phyloP scores from a whole-genome alignment of 208 protist genomes.

The Trypanosomatidae sp. region DNA sequence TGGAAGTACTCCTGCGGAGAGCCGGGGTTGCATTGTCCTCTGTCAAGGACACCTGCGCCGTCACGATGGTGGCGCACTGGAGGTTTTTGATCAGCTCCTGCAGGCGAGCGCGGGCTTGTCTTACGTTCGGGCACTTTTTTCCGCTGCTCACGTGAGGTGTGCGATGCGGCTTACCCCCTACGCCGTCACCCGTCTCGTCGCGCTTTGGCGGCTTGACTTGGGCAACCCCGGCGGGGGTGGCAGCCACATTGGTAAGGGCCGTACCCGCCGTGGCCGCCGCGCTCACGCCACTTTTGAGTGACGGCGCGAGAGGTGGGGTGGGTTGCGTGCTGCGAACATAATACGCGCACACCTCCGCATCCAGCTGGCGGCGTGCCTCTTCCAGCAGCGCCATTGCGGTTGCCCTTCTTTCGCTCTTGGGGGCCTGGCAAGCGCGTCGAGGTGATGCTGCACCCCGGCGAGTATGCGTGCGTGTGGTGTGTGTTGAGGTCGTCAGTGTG shows the following conservation, averaged over 20 bases:
- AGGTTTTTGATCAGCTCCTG: conserved; percentile 19
- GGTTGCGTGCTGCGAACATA: conserved; percentile 17
- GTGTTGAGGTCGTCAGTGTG: background rate
- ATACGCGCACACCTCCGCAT: conserved; percentile 11
- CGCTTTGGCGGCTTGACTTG: conserved; percentile 1
- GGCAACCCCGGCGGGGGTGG: background rate
- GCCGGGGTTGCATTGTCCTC: background rate
- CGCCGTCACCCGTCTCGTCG: background rate
- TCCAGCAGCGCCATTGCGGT: conserved; percentile 21
- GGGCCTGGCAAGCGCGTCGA: background rate
- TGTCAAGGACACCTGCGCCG: conserved; percentile 10
- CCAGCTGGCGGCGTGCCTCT: conserved; percentile 25
- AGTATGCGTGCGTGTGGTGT: conserved; percentile 7
- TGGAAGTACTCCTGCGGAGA: background rate
- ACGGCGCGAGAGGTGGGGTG: conserved; percentile 33
- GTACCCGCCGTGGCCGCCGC: background rate
- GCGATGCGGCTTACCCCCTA: background rate
- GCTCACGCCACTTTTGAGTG: conserved; percentile 34
- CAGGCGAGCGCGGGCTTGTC: conserved; percentile 19
- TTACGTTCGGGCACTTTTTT: background rate
- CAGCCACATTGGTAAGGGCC: background rate
- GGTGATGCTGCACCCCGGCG: background rate
- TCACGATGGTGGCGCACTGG: conserved; percentile 15
- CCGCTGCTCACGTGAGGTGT: background rate
- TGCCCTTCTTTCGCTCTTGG: background rate